A percentile compares a stretch with the other conserved stretches of the same genome.
phyloP scores from a whole-genome alignment of 805 yeast genomes.

The Naumovozyma baii region DNA sequence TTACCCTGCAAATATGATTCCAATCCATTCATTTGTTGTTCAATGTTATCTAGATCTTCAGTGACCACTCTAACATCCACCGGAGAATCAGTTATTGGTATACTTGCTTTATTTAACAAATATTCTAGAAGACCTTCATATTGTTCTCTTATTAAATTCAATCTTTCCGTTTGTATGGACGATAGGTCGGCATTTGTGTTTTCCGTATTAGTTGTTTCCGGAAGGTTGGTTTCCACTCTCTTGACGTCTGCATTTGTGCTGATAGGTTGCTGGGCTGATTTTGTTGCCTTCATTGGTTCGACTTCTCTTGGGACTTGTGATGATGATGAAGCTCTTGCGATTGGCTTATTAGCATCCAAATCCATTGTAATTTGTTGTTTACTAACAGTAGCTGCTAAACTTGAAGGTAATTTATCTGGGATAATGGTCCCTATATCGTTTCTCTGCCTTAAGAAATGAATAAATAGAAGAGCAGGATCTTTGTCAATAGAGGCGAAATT shows the following conservation, averaged over 20 bases:
- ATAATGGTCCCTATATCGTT: constrained; percentile 69
- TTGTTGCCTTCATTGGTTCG: not conserved
- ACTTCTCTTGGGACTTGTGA: constrained; percentile 13
- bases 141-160: constrained; percentile 42
- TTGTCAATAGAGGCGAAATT: constrained; percentile 80
- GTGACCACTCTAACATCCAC: constrained; percentile 42
- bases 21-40: constrained; percentile 64
- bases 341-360: constrained; percentile 45
- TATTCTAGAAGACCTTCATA: constrained; percentile 73
- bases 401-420: constrained; percentile 91
- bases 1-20: constrained; percentile 58
- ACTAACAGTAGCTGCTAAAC: constrained; percentile 82
- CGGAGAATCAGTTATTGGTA: constrained; percentile 27
- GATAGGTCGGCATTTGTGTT: constrained; percentile 7
- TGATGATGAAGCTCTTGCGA: constrained; percentile 29
- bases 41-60: constrained; percentile 58
- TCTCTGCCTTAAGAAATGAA: constrained; percentile 86
- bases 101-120: constrained; percentile 51
- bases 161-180: not conserved
- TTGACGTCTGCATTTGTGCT: constrained; percentile 58
- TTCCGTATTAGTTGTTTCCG: constrained; percentile 11
- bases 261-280: not conserved
- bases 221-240: constrained; percentile 55
- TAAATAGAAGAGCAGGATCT: constrained; percentile 81
- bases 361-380: constrained; percentile 74